Evolutionary conservation across 768 basidiomycete species (phyloP).

Genomic region (Xerocomus spinulosus): DNA sequence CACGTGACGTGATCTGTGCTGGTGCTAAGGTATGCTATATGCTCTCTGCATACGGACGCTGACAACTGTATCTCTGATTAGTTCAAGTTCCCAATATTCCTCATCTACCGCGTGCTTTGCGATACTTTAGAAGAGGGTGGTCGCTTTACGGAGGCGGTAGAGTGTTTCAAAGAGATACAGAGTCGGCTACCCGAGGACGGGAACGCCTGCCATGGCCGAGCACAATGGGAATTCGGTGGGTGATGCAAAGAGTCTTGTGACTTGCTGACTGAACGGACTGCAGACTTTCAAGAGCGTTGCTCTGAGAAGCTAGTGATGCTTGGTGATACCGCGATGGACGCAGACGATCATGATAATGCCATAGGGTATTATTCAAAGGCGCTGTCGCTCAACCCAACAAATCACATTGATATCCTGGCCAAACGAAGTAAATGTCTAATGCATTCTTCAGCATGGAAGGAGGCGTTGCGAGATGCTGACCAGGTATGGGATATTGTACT

Average conservation of each 20-base stretch:
- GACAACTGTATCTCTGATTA: neutral
- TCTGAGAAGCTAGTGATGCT: neutral
- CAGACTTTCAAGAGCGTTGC: neutral
- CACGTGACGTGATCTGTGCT: neutral
- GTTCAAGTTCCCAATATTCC: neutral
- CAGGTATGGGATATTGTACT: conserved; percentile 3
- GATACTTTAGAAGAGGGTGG: neutral
- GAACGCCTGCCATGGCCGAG: neutral
- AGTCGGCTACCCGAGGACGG: neutral
- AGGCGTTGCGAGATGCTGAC: conserved; percentile 3
- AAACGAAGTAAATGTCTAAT: conserved; percentile 2
- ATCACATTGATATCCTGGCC: neutral
- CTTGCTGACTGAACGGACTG: neutral
- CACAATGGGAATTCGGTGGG: neutral
- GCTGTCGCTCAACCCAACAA: neutral
- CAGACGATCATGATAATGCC: neutral
- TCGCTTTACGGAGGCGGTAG: neutral
- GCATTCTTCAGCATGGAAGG: neutral
- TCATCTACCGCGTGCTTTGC: neutral
- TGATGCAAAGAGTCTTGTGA: neutral
- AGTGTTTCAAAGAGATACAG: neutral
- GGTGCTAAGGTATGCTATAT: neutral
- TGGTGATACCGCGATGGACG: neutral
- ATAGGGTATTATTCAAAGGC: neutral
- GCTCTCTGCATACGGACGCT: neutral